Evolutionary conservation across 192 early-diverging fungal genomes (phyloP).

Genomic region (Coemansia biformis): DNA sequence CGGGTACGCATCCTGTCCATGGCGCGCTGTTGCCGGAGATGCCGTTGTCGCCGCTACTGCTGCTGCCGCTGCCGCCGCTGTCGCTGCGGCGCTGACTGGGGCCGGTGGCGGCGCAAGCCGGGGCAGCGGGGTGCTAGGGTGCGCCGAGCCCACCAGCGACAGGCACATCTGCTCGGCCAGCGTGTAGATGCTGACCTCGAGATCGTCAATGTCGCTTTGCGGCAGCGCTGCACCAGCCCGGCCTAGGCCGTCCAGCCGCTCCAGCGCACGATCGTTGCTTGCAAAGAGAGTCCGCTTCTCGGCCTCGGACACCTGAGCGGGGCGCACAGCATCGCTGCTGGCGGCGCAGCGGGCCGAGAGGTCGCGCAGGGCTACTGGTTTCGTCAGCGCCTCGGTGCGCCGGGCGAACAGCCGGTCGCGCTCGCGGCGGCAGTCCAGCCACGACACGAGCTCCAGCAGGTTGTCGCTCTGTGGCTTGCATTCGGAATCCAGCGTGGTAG

Average conservation of each 20-base stretch:
- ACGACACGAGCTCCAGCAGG: conserved; percentile 13
- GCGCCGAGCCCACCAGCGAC: conserved; percentile 11
- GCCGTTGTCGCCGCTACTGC: background rate
- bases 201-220: conserved; percentile 1
- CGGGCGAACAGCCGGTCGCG: conserved; percentile 28
- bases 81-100: background rate
- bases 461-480: conserved; percentile 3
- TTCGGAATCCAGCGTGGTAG: background rate
- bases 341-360: conserved; percentile 18
- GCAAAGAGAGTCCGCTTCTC: conserved; percentile 12
- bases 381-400: conserved; percentile 25
- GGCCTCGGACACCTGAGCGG: background rate
- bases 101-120: background rate
- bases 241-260: conserved; percentile 5
- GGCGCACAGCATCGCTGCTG: background rate
- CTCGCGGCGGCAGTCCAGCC: conserved; percentile 24
- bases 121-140: conserved; percentile 17
- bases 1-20: background rate
- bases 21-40: background rate
- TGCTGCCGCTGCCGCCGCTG: background rate
- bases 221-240: conserved; percentile 1
- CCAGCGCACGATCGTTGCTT: conserved; percentile 6
- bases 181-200: conserved; percentile 10
- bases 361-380: conserved; percentile 20
- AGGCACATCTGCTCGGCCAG: conserved; percentile 32